These are phyloP conservation scores for Pezicula neosporulosa DNA, from an alignment of 2,329 filamentous ascomycete species.

Conservation along the genomic window DNA sequence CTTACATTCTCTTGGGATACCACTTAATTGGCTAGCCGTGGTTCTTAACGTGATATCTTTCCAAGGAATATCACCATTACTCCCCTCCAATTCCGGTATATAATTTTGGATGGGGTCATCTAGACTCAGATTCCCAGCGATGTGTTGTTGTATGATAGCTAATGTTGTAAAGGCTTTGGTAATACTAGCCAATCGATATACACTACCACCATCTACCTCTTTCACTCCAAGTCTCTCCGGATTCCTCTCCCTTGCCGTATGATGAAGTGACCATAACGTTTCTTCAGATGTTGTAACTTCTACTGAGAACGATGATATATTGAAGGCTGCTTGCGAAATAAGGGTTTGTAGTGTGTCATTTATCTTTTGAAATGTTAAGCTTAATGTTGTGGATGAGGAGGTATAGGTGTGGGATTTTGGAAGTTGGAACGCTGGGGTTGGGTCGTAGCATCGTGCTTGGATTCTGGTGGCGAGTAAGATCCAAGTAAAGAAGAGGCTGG, in stretches of 20 bases:
- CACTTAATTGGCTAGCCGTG: slow-evolving; percentile 22
- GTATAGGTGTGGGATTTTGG: not conserved
- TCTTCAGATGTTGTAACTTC: slow-evolving; percentile 2
- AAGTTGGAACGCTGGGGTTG: not conserved
- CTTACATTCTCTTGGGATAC: slow-evolving; percentile 24
- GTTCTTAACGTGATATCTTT: slow-evolving; percentile 23
- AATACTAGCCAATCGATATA: slow-evolving; percentile 7
- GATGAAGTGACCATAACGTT: slow-evolving; percentile 2
- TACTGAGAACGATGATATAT: not conserved
- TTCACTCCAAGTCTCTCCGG: not conserved
- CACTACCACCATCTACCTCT: not conserved
- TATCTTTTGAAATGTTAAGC: not conserved
- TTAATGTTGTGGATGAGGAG: not conserved
- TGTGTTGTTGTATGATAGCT: slow-evolving; percentile 24
- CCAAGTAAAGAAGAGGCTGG: too few species aligned
- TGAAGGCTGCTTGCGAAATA: not conserved
- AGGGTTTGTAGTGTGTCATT: not conserved
- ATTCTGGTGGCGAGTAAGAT: not conserved
- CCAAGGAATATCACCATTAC: slow-evolving; percentile 14
- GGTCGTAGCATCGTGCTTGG: slow-evolving; percentile 1
- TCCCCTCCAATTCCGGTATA: slow-evolving; percentile 9
- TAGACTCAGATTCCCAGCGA: slow-evolving; percentile 21
- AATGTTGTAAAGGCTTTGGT: slow-evolving; percentile 19
- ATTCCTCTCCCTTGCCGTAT: slow-evolving; percentile 3
- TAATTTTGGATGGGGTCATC: slow-evolving; percentile 23